A percentile compares a stretch with the other conserved stretches of the same genome.
Conservation (phyloP, 768 basidiomycete species). For the Galerina sulciceps region DNA sequence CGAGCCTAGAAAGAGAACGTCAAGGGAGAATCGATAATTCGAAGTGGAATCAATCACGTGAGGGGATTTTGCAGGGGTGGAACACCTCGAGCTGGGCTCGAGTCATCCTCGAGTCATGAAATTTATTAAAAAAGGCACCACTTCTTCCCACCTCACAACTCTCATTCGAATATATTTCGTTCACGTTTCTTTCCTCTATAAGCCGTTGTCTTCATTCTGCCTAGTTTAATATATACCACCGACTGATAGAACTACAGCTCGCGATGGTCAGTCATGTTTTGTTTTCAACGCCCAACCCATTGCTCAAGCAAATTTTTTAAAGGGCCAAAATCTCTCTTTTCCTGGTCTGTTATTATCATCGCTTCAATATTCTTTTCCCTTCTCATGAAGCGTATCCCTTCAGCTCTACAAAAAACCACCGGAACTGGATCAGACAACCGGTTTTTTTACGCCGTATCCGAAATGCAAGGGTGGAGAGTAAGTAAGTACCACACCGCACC, state of each 20-base stretch:
- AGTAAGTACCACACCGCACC: slow-evolving; percentile 76
- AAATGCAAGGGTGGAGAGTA: slow-evolving; percentile 99
- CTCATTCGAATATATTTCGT: no score
- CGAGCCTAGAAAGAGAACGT: no score
- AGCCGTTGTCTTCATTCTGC: background rate
- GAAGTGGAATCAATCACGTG: no score
- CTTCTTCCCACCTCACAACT: no score
- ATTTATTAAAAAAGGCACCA: no score
- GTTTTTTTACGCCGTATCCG: slow-evolving; percentile 78
- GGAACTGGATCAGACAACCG: slow-evolving; percentile 72
- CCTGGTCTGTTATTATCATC: slow-evolving; percentile 55
- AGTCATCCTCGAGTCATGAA: no score
- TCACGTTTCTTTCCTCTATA: no score
- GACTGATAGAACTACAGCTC: slow-evolving; percentile 9
- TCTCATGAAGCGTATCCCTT: slow-evolving; percentile 16
- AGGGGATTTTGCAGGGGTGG: no score
- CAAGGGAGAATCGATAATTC: no score
- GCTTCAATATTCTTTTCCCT: background rate
- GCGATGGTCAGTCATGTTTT: slow-evolving; percentile 40
- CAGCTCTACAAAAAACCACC: slow-evolving; percentile 85
- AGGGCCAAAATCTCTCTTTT: slow-evolving; percentile 88
- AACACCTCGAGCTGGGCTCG: no score
- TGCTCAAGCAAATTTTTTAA: slow-evolving; percentile 18
- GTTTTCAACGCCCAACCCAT: slow-evolving; percentile 14
- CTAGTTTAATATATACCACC: background rate